Base-by-base conservation (phyloP, 352 stramenopile genomes). In the Elongisporangium undulatum region DNA sequence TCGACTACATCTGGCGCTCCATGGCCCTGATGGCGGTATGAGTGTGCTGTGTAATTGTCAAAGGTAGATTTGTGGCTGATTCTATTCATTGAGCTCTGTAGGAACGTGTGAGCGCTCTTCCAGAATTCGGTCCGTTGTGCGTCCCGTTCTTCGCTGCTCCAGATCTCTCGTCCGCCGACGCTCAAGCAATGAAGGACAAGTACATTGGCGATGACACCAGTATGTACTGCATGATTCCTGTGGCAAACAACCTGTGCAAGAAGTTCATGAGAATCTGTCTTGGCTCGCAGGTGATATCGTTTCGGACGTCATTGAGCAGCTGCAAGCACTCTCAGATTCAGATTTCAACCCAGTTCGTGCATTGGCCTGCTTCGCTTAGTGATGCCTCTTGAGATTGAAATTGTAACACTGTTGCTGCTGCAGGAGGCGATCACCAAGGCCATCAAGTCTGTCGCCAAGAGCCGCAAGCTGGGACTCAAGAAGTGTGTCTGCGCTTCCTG, bases 1-100 rank as follows among this genome's bases (percentile, higher is more conserved):
- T 80, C 13, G 67, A 86, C 19, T 94, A 93, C 65, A 75, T 92
- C 7, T 93, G 80, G 81, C 64, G 66, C 26, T 74, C 84, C 3
- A 88, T 94, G 73, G 72, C 86, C 59, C 53, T 94, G 38, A 95
- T 95, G 86, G 94, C 94, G 71, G 81, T 90, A 54, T 16, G 48
- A 17, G 17, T 15, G 5, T 51, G 15, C 16, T 38, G 2, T 13
- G 17, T 17, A 52, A 45, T n/a, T 52, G 41, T 48, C 13, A 12
- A 21, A 9, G 13, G 10, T 26, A 17, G 16, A 3, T 57, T 12
- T 17, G n/a, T 8, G 20, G 53, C 53, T 58, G 19, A 58, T 22
- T 0, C 34, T 15, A 39, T 26, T 54, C 19, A 23, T 57, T 29
- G 61, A 2, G 51, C 29, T 3, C 4, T 48, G 8, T 53, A 90